Evolutionary conservation across 2,329 filamentous ascomycete genomes (phyloP), one percentile per base, ranked within the genome.

Genomic region (Paracorniculantispora psalliotae): DNA sequence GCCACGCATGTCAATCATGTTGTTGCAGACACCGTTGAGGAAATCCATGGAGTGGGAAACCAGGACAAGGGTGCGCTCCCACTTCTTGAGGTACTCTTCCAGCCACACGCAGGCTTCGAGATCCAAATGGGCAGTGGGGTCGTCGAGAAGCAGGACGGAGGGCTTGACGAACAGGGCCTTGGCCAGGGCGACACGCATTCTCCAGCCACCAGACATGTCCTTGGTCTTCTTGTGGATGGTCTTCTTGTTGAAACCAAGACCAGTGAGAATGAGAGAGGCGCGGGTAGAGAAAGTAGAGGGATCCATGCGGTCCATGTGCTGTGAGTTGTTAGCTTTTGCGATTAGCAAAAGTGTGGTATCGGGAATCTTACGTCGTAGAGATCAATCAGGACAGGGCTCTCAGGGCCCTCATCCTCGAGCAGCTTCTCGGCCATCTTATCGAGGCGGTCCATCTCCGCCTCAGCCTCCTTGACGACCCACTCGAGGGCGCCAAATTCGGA

Each of bases 191-290:
- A 99, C 94, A 84, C 96, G 91, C 94, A 99, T 99, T 82, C 93
- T 88, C 94, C 94, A 99, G 69, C 94, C 94, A 91, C 94, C 94
- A 66, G 94, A 99, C 96, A 99, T 99, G 76, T 99, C 96, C 85
- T 97, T 99, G 69, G 96, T 99, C 87, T 96, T 97, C 86, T 99
- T 99, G 77, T 96, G 81, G 72, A 99, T 97, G 59, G 96, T 99
- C 67, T 78, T 79, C 83, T 97, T 97, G 87, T 99, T 96, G 86
- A 99, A 99, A 66, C 94, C 94, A 61, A 99, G 89, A 92, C 94
- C 94, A 59, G 94, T 99, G 68, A 99, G 78, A 73, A 99, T 99
- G 66, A 97, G 87, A 59, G 93, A 96, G 62, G 94, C 94, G 72
- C 94, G 91, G 62, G 93, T 96, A 71, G 91, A 81, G 79, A 99